phyloP scores from a whole-genome alignment of 306 rosid genomes.

The Dryas octopetala region DNA sequence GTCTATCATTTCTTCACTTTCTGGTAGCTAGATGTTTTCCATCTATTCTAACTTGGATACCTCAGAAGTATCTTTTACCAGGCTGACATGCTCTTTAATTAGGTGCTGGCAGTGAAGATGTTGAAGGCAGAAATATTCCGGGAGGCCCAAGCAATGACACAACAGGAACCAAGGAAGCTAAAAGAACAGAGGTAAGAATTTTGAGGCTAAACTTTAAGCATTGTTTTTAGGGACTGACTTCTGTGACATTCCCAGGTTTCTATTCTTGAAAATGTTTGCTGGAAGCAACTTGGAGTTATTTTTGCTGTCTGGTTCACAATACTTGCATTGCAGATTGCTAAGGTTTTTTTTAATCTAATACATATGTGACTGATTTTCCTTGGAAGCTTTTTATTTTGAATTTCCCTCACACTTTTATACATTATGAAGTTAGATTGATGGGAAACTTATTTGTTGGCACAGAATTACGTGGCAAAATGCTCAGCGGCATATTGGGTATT shows the following conservation, averaged over 20 bases:
- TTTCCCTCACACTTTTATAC: conserved; percentile 10
- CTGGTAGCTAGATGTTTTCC: not conserved
- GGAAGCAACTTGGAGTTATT: conserved; percentile 72
- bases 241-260: conserved; percentile 37
- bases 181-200: conserved; percentile 19
- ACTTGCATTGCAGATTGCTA: conserved; percentile 59
- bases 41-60: not conserved
- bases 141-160: conserved; percentile 33
- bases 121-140: conserved; percentile 50
- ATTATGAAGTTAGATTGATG: not conserved
- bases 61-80: not conserved
- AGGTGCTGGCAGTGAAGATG: conserved; percentile 42
- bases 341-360: conserved; percentile 37
- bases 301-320: conserved; percentile 58
- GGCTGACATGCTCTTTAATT: conserved; percentile 6
- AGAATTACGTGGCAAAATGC: conserved; percentile 48
- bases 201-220: conserved; percentile 5
- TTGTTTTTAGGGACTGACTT: not conserved
- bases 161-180: conserved; percentile 34
- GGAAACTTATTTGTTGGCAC: conserved; percentile 21
- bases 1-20: not conserved
- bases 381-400: conserved; percentile 1
- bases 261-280: conserved; percentile 44
- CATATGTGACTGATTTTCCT: conserved; percentile 1
- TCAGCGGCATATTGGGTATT: conserved; percentile 48